phyloP scores from a whole-genome alignment of 2,329 filamentous ascomycete genomes.

The Stylonectria norvegica region DNA sequence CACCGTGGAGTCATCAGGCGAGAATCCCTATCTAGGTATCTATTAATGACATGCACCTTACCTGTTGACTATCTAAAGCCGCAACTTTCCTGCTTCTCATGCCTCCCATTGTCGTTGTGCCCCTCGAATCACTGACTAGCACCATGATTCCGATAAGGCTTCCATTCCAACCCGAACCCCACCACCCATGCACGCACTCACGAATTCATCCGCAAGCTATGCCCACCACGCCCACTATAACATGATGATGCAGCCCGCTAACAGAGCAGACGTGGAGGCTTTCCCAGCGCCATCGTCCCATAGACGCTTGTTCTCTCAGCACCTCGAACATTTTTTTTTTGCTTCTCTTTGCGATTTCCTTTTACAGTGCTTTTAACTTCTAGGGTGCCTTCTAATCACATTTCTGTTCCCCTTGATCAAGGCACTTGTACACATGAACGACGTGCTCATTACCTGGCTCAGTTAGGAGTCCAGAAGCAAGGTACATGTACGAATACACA shows the following conservation, averaged over 20 bases:
- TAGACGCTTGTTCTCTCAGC: constrained; percentile 5
- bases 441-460: too few relatives aligned
- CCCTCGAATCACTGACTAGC: neutral
- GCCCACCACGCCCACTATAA: too few relatives aligned
- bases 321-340: neutral
- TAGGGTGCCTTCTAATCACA: too few relatives aligned
- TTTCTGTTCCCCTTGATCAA: too few relatives aligned
- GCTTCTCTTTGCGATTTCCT: neutral
- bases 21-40: neutral
- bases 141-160: constrained; percentile 16
- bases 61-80: too few relatives aligned
- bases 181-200: neutral
- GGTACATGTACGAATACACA: too few relatives aligned
- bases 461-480: too few relatives aligned
- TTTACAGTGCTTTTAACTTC: too few relatives aligned
- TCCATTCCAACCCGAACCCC: constrained; percentile 4
- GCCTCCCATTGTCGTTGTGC: neutral
- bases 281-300: constrained; percentile 5
- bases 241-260: too few relatives aligned
- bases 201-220: neutral
- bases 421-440: neutral
- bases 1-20: too few relatives aligned
- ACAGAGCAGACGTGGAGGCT: too few relatives aligned
- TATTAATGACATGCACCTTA: too few relatives aligned
- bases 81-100: neutral